Percentiles rank a stretch among this genome's conserved stretches.
Conservation (phyloP, 78 protist genomes). For the Monosiga brevicollis region DNA sequence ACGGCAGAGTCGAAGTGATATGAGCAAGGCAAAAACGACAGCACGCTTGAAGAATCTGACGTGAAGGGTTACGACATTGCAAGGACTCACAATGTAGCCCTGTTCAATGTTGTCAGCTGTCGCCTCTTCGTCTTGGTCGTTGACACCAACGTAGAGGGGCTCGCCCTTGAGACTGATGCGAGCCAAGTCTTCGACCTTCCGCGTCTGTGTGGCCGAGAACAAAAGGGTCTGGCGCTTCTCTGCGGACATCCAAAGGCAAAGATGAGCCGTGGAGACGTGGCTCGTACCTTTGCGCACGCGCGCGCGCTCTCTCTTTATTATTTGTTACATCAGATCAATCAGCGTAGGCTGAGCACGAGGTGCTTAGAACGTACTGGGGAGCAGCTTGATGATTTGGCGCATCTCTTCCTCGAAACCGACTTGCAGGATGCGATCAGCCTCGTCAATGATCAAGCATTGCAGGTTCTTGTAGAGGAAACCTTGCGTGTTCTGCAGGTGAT, state of each 20-base stretch:
- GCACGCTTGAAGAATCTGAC: no score
- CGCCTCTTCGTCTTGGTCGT: conserved; percentile 30
- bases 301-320: no score
- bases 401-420: conserved; percentile 91
- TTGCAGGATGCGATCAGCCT: conserved; percentile 94
- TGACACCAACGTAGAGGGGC: conserved; percentile 78
- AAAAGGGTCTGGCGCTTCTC: conserved; percentile 83
- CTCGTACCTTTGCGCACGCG: no score
- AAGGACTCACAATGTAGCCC: conserved; percentile 82
- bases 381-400: conserved; percentile 72
- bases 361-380: conserved; percentile 83
- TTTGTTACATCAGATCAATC: no score
- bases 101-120: conserved; percentile 69
- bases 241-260: background rate
- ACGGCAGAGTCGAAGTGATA: no score
- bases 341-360: no score
- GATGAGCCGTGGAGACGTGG: background rate
- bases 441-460: conserved; percentile 88
- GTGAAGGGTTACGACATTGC: no score
- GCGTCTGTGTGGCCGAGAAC: conserved; percentile 97
- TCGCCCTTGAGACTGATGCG: conserved; percentile 59
- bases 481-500: conserved; percentile 82
- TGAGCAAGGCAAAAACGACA: no score
- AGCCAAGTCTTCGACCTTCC: conserved; percentile 83
- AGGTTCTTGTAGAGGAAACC: conserved; percentile 80